Conservation (phyloP, 129 eudicot genomes). For the Logfia minima region DNA sequence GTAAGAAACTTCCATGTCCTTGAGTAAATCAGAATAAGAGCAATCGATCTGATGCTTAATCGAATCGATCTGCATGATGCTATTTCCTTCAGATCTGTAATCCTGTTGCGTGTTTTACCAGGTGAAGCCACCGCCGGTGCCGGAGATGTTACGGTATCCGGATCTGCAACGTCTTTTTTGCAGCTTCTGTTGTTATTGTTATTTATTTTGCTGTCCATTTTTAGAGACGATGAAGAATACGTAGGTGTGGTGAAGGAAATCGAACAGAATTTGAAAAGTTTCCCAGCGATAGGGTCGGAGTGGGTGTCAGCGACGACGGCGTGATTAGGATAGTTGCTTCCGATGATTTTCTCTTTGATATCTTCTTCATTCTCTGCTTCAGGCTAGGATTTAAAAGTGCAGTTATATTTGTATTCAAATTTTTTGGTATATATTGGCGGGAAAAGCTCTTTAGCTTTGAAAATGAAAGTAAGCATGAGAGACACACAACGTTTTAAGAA, state of each 20-base stretch:
- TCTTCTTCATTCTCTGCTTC: conserved; percentile 40
- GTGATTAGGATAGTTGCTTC: conserved; percentile 38
- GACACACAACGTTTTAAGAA: too few species aligned
- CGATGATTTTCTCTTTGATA: conserved; percentile 41
- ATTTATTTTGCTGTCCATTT: conserved; percentile 28
- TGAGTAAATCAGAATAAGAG: conserved; percentile 56
- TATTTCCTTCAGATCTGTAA: conserved; percentile 61
- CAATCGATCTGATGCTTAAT: conserved; percentile 54
- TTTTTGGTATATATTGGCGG: conserved; percentile 14
- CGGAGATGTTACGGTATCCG: conserved; percentile 21
- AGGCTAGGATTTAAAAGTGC: neutral
- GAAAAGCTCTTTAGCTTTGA: neutral
- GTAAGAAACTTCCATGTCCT: conserved; percentile 57
- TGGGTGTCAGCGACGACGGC: conserved; percentile 28
- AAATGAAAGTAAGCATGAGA: too few species aligned
- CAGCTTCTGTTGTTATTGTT: neutral
- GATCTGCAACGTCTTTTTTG: conserved; percentile 12
- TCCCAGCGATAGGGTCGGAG: conserved; percentile 31
- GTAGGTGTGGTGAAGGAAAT: conserved; percentile 27
- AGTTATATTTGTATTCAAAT: neutral
- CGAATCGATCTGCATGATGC: conserved; percentile 51
- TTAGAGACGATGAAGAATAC: conserved; percentile 23
- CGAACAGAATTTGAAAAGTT: conserved; percentile 44
- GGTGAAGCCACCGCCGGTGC: conserved; percentile 27
- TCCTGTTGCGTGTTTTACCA: conserved; percentile 32